phyloP scores from a whole-genome alignment of 768 basidiomycete genomes.

The Hemileccinum rubropunctum region DNA sequence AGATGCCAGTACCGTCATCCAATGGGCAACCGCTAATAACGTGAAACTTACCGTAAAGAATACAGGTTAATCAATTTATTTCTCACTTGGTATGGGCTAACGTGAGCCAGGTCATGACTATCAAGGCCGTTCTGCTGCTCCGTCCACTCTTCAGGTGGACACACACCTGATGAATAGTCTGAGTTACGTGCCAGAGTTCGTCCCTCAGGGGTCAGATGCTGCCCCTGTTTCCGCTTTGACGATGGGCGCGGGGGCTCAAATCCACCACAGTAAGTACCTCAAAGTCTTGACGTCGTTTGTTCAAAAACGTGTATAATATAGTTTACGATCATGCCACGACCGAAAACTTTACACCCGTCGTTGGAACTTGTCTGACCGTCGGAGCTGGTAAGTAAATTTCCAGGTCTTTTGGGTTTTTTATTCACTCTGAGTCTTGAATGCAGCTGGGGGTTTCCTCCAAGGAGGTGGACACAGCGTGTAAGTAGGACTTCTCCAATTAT shows the following conservation, averaged over 20 bases:
- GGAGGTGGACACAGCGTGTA: constrained; percentile 47
- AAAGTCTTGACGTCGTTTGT: background rate
- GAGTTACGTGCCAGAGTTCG: constrained; percentile 15
- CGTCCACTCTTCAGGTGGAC: constrained; percentile 23
- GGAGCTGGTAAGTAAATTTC: constrained; percentile 11
- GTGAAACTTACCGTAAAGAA: constrained; percentile 24
- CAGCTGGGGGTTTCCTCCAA: constrained; percentile 47
- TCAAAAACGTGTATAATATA: background rate
- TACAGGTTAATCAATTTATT: constrained; percentile 15
- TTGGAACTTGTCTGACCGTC: constrained; percentile 21
- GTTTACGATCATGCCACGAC: constrained; percentile 16
- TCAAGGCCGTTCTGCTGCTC: constrained; percentile 23
- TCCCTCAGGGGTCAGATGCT: constrained; percentile 15
- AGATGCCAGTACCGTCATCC: constrained; percentile 19
- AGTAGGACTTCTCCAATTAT: background rate
- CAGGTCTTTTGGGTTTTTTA: background rate
- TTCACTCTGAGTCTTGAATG: background rate
- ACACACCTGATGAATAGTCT: constrained; percentile 18
- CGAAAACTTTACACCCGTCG: constrained; percentile 14
- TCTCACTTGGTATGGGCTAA: background rate
- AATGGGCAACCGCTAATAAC: constrained; percentile 18
- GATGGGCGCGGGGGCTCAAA: constrained; percentile 19
- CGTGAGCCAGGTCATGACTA: constrained; percentile 18
- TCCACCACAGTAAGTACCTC: constrained; percentile 9
- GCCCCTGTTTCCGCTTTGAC: constrained; percentile 15